Base-by-base conservation (phyloP, 495 filamentous ascomycete genomes). In the Cercophora samala region DNA sequence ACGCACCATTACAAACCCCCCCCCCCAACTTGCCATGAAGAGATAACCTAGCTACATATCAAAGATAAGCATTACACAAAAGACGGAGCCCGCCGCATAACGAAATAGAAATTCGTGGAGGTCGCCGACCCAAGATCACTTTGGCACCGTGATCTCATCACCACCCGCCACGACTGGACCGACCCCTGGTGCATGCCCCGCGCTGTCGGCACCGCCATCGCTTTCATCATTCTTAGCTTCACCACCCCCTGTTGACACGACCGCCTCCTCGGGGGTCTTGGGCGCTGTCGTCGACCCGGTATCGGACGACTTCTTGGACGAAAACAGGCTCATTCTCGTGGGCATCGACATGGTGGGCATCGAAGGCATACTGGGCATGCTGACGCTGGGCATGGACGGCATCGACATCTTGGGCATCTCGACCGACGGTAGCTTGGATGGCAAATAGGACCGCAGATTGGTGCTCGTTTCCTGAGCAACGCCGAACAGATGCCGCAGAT, bases 401-500 rank as follows among this genome's bases (percentile, higher is more conserved):
- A 77, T 76, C 17, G 65, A 58, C 1, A 73, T 67, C 65, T 71
- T 76, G 65, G 70, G 59, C 62, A 75, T 65, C 26, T 68, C 73
- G 26, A 81, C 75, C 32, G 73, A 73, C 4, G 80, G 80, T 60
- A 81, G 69, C 68, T 75, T 82, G 19, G 75, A 70, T n/a, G 80
- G 80, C 55, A 82, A 69, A 24, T 78, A 81, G 0, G 79, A 78
- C 37, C 74, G 62, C 54, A 79, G 66, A 17, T 70, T 79, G 0
- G 75, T 75, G 9, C 79, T 78, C 21, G 80, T 77, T 59, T 80
- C 74, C 61, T 81, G 74, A 0, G 81, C 79, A n/a, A 82, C 72
- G 51, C 66, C 72, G 71, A 83, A 80, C n/a, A 83, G 76, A 58
- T 83, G 79, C 5, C 76, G 74, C 70, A 83, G 69, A 67, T 83